Evolutionary conservation across 306 rosid genomes (phyloP).

Genomic region (Quercus parvula): DNA sequence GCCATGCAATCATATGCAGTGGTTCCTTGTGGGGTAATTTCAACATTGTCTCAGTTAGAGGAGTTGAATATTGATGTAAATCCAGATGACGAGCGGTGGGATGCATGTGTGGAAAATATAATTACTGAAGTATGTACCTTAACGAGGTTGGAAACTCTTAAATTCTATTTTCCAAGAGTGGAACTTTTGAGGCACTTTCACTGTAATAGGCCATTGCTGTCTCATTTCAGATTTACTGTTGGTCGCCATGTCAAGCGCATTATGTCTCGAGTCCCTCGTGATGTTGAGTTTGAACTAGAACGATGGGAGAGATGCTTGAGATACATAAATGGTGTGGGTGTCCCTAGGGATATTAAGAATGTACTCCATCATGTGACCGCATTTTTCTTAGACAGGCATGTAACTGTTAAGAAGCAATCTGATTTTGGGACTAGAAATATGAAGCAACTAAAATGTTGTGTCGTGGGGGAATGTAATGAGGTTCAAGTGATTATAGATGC

Average conservation of each 20-base stretch:
- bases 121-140: background rate
- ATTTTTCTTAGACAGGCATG: slow-evolving; percentile 23
- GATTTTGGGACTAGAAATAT: background rate
- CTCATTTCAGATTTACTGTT: background rate
- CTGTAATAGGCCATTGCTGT: accelerated
- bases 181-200: background rate
- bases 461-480: slow-evolving; percentile 28
- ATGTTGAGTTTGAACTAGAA: background rate
- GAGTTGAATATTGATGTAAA: slow-evolving; percentile 9
- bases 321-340: background rate
- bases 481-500: background rate
- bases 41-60: background rate
- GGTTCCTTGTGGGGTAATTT: background rate
- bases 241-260: background rate
- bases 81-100: slow-evolving; percentile 2
- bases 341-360: background rate
- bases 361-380: background rate
- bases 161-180: background rate
- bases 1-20: background rate
- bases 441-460: background rate
- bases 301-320: background rate
- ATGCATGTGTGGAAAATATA: background rate
- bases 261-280: background rate
- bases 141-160: background rate
- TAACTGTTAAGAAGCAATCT: slow-evolving; percentile 8